Percentiles rank a stretch among this genome's conserved stretches.
Evolutionary conservation across 345 rosid species (phyloP).

Genomic region (Firmiana major): DNA sequence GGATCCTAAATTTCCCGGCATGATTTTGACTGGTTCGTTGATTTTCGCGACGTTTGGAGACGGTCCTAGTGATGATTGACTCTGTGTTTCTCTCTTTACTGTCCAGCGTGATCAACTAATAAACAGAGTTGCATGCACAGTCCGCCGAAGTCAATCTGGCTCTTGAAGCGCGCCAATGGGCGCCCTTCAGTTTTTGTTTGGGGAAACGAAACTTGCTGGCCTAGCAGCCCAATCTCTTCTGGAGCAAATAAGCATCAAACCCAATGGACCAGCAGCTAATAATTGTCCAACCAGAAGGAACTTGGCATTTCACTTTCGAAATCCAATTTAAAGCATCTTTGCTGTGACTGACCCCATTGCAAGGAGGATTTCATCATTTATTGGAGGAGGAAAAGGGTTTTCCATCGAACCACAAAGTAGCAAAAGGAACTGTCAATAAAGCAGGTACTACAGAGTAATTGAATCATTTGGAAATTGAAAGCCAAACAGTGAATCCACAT

Average conservation of each 20-base stretch:
- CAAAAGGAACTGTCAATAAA: not conserved
- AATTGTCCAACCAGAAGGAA: too few species aligned
- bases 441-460: not conserved
- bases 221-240: not conserved
- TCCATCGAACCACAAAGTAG: not conserved
- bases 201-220: not conserved
- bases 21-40: slow-evolving; percentile 19
- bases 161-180: not conserved
- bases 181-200: not conserved
- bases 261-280: not conserved
- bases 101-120: not conserved
- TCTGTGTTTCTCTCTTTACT: not conserved
- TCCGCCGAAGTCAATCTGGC: not conserved
- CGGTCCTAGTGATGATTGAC: not conserved
- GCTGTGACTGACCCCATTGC: not conserved
- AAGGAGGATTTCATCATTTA: not conserved
- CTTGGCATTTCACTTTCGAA: not conserved
- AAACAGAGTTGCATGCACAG: not conserved
- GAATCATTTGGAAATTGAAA: not conserved
- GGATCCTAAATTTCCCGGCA: slow-evolving; percentile 52
- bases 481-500: too few species aligned
- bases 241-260: not conserved
- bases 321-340: too few species aligned
- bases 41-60: not conserved
- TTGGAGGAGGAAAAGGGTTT: not conserved